Evolutionary conservation across 306 rosid genomes (phyloP), one percentile per base, ranked within the genome.

Genomic region (Hippophae gyantsensis): DNA sequence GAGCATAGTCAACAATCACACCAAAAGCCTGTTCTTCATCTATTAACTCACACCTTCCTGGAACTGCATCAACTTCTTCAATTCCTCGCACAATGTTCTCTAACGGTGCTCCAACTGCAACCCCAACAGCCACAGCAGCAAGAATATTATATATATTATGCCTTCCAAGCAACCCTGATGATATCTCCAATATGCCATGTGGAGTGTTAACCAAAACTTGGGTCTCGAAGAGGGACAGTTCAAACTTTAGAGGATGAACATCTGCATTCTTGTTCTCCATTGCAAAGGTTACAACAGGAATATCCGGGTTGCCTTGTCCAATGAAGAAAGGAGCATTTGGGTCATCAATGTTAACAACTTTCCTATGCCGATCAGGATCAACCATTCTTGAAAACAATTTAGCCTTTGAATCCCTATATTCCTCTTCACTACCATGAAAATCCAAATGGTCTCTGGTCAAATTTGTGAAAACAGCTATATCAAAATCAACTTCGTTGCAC

Each of bases 11-110:
- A 69, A 92, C 99, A 62, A 92, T 78, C 52, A 88, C 99, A 65
- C 99, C 96, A 78, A 74, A 92, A 0, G 99, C 90, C 64, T 88
- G 96, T 69, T 92, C 99, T 86, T 92, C 96, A 1, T 92, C 99
- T 69, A 92, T 88, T 60, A 92, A 73, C 68, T 88, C 99, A 64
- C 94, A 85, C 80, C 96, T 77, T 48, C 95, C 95, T 18, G 95
- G 99, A 80, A 88, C 96, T 13, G 96, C 95, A 65, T 92, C 96
- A 48, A 92, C 95, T 73, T 88, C 96, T 80, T 92, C 99, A 78
- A 87, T 68, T 64, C 99, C 99, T 80, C 93, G 79, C 71, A 92
- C 99, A 69, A 92, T 92, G 69, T 92, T 93, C 76, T 92, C 99
- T 57, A 92, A 76, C 6, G 99, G 99, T 42, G 88, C 95, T 72